Base-by-base conservation (phyloP, 306 rosid species). In the Quercus bicolor region DNA sequence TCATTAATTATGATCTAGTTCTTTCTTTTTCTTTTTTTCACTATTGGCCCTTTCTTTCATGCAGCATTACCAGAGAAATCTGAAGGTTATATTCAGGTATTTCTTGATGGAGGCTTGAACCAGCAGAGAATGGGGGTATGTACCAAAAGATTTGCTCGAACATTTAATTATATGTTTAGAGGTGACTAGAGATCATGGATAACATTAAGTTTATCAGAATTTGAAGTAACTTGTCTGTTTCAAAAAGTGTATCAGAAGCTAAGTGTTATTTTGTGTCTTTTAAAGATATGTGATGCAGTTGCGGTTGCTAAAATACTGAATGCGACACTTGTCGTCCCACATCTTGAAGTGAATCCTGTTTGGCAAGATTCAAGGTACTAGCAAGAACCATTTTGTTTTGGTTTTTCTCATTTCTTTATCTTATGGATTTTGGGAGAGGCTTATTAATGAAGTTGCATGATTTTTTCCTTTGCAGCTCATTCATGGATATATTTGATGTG, bases 51-150 rank as follows among this genome's bases (percentile, higher is more conserved):
- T 78, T 79, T 77, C 75, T 82, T 82, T 57, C 61, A 75, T 83
- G 86, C 91, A 96, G 99, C 92, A 75, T 78, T 93, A 78, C 93
- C 96, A 4, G 93, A 86, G 81, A 83, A 88, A 55, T 89, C 98
- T 6, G 86, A 91, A 80, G 99, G 98, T 76, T 93, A 86, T 79
- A 82, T 96, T 77, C 98, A 96, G 72, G 94, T 93, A 53, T 96
- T 96, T 89, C 98, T 96, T 56, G 98, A 96, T 86, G 99, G 99
- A 70, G 99, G 99, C 29, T 78, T 96, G 86, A 96, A 96, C 91
- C 99, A 96, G 86, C 99, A 96, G 85, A 91, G 98, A 78, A 96
- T 96, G 99, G 99, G 99, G 97, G 99, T 93, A 80, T 73, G 97
- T 83, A 70, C 80, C 75, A 65, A 18, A 79, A 70, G 51, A 31